Conservation (phyloP, 2,329 filamentous ascomycete species). For the Zymoseptoria brevis region DNA sequence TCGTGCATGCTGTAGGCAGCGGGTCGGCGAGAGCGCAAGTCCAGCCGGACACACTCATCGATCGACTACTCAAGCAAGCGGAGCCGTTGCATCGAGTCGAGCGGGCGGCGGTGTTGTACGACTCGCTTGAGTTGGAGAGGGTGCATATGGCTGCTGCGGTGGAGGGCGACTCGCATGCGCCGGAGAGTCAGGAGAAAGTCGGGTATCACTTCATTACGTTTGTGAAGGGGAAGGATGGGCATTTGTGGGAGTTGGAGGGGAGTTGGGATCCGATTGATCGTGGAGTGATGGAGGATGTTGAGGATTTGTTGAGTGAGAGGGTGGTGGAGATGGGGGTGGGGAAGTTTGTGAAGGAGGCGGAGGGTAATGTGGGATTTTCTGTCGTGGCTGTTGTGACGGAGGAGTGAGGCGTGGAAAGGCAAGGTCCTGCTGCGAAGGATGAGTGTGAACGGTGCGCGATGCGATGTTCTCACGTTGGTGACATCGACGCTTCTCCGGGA, state of each 20-base stretch:
- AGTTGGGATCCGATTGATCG: constrained; percentile 38
- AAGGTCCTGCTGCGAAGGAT: no score
- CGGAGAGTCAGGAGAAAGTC: constrained; percentile 24
- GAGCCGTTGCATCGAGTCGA: constrained; percentile 35
- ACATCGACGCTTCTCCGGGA: no score
- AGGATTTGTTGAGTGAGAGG: constrained; percentile 38
- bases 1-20: constrained; percentile 49
- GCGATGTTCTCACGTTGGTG: background rate
- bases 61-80: constrained; percentile 37
- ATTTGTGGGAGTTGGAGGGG: constrained; percentile 43
- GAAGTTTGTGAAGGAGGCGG: constrained; percentile 32
- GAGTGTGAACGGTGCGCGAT: background rate
- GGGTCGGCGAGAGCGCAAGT: constrained; percentile 39
- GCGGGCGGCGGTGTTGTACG: constrained; percentile 46
- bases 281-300: constrained; percentile 32
- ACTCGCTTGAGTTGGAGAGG: constrained; percentile 38
- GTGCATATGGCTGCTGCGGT: constrained; percentile 37
- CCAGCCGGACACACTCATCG: constrained; percentile 36
- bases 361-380: constrained; percentile 36
- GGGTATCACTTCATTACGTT: constrained; percentile 42
- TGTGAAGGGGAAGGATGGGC: constrained; percentile 39
- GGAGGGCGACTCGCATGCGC: constrained; percentile 34
- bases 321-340: constrained; percentile 37
- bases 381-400: constrained; percentile 35
- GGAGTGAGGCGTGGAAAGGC: background rate